phyloP scores from a whole-genome alignment of 1,284 basidiomycete genomes.

The Ganoderma leucocontextum region DNA sequence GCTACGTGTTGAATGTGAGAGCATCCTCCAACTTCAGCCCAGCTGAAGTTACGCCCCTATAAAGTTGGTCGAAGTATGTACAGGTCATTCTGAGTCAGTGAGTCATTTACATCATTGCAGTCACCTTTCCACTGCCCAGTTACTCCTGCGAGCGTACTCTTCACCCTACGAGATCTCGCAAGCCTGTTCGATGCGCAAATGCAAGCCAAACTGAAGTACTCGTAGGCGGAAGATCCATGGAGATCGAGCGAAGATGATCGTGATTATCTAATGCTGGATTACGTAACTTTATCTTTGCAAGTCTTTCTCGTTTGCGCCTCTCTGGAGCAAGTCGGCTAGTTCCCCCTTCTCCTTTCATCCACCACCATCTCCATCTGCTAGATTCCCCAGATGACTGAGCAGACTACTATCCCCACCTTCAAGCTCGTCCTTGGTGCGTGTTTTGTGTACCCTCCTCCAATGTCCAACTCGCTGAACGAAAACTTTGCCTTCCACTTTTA shows the following conservation, averaged over 20 bases:
- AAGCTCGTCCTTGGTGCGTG: conserved; percentile 95
- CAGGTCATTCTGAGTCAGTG: too few species aligned
- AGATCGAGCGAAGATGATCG: conserved; percentile 32
- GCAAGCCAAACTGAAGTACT: too few species aligned
- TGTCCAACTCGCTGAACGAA: conserved; percentile 30
- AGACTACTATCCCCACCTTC: conserved; percentile 84
- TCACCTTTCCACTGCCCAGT: not conserved
- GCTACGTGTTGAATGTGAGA: not conserved
- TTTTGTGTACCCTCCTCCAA: conserved; percentile 20
- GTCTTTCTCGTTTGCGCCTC: conserved; percentile 38
- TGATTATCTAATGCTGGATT: conserved; percentile 38
- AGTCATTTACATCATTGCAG: not conserved
- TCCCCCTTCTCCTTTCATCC: conserved; percentile 38
- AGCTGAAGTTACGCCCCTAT: too few species aligned
- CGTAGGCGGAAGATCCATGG: conserved; percentile 15
- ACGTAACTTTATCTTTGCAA: conserved; percentile 36
- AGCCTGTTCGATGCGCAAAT: too few species aligned
- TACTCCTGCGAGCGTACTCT: too few species aligned
- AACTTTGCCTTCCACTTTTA: conserved; percentile 25
- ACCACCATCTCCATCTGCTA: conserved; percentile 38
- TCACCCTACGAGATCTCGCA: too few species aligned
- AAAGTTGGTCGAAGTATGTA: too few species aligned
- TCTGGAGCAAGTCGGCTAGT: conserved; percentile 30
- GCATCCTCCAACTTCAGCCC: not conserved
- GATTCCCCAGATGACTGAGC: conserved; percentile 54